Evolutionary conservation across 2,329 filamentous ascomycete species (phyloP).

Genomic region (Zymoseptoria passerinii): DNA sequence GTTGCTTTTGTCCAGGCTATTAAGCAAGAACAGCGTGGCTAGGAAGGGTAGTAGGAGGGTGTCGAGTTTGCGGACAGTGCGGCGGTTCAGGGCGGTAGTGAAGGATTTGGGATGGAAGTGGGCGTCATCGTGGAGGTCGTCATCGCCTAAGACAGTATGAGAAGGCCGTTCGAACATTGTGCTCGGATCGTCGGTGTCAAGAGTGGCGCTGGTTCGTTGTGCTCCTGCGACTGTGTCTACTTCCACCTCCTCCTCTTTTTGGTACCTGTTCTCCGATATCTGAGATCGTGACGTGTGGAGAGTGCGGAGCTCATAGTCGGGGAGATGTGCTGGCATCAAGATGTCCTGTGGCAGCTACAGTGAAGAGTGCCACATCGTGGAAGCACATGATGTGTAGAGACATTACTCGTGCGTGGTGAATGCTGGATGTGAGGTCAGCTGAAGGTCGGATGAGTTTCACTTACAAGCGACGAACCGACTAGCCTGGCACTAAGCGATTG

Average conservation of each 20-base stretch:
- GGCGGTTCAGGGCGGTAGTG: conserved; percentile 17
- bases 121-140: neutral
- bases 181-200: neutral
- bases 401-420: neutral
- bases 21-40: conserved; percentile 45
- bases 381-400: neutral
- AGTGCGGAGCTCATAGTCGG: neutral
- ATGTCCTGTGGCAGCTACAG: neutral
- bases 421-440: neutral
- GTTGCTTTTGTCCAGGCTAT: conserved; percentile 46
- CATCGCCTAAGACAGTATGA: neutral
- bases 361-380: neutral
- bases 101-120: neutral
- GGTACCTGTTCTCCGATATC: neutral
- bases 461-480: neutral
- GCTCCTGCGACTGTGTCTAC: neutral
- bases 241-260: neutral
- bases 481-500: neutral
- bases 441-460: neutral
- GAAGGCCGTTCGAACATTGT: neutral
- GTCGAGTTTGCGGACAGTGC: conserved; percentile 43
- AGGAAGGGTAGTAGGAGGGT: conserved; percentile 44
- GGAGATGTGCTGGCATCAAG: neutral
- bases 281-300: neutral
- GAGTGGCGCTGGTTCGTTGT: neutral